Conservation (phyloP, 2,329 filamentous ascomycete genomes). For the Trichothecium sympodiale region DNA sequence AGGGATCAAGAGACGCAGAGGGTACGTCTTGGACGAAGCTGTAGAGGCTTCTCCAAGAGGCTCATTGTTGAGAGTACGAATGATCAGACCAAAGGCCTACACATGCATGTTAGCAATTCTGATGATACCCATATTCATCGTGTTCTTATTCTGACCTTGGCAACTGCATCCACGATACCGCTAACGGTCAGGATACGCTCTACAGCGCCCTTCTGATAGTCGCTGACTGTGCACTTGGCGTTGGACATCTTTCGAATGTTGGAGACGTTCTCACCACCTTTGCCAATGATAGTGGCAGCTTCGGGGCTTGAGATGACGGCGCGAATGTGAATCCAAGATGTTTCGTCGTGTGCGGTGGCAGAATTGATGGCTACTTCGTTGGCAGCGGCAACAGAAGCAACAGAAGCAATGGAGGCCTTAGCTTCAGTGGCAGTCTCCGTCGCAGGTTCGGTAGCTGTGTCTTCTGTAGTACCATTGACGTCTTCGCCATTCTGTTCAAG, state of each 20-base stretch:
- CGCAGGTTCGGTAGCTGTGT: slow-evolving; percentile 1
- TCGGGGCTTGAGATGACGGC: slow-evolving; percentile 96
- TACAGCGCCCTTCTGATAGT: slow-evolving; percentile 93
- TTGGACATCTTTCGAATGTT: slow-evolving; percentile 91
- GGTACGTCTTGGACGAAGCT: slow-evolving; percentile 92
- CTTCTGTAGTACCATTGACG: slow-evolving; percentile 12
- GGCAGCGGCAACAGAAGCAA: slow-evolving; percentile 24
- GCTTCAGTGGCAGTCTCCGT: slow-evolving; percentile 27
- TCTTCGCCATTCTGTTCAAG: slow-evolving; percentile 37
- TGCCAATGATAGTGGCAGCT: slow-evolving; percentile 95
- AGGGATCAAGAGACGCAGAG: slow-evolving; percentile 85
- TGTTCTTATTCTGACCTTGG: slow-evolving; percentile 67
- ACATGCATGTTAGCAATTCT: slow-evolving; percentile 14
- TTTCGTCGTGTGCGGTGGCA: slow-evolving; percentile 68
- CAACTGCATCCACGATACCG: slow-evolving; percentile 89
- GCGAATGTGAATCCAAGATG: slow-evolving; percentile 91
- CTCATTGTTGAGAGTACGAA: slow-evolving; percentile 96
- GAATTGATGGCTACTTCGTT: slow-evolving; percentile 27
- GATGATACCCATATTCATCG: background rate
- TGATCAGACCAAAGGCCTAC: slow-evolving; percentile 93
- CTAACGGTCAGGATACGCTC: slow-evolving; percentile 97
- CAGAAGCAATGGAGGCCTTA: slow-evolving; percentile 26
- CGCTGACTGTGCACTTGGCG: slow-evolving; percentile 97
- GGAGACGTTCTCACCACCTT: slow-evolving; percentile 96
- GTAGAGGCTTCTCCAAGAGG: slow-evolving; percentile 79